phyloP scores from a whole-genome alignment of 2,329 filamentous ascomycete species.

The Epicoccum nigrum region DNA sequence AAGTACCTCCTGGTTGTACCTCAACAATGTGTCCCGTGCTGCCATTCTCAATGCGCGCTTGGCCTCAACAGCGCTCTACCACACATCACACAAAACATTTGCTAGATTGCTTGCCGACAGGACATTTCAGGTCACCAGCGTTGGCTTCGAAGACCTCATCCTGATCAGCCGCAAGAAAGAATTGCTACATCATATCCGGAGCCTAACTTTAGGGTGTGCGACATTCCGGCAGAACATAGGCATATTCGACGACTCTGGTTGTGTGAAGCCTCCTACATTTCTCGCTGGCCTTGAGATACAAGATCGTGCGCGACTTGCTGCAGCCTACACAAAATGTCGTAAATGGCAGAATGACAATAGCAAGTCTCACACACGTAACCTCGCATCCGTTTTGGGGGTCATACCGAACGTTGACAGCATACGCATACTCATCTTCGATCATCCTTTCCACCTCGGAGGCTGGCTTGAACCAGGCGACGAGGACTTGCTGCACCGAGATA shows the following conservation, averaged over 20 bases:
- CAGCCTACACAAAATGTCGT: neutral
- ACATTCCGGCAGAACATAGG: neutral
- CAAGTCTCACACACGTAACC: neutral
- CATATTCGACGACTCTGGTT: neutral
- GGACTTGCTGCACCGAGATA: neutral
- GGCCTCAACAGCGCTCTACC: neutral
- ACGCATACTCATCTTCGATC: neutral
- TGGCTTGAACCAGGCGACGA: neutral
- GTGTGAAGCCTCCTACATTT: no score
- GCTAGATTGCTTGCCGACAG: conserved; percentile 9
- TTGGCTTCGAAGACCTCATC: conserved; percentile 2
- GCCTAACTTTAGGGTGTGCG: conserved; percentile 4
- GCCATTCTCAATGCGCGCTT: conserved; percentile 6
- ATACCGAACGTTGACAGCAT: neutral
- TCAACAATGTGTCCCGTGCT: neutral
- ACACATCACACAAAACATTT: conserved; percentile 3
- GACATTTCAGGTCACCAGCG: conserved; percentile 12
- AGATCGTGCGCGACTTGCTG: neutral
- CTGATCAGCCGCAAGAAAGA: neutral
- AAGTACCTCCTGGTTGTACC: neutral
- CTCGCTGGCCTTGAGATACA: neutral
- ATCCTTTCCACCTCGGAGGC: neutral
- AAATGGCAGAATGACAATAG: neutral
- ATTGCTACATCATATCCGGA: neutral
- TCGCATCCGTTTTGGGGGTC: neutral